Base-by-base conservation (phyloP, 768 basidiomycete species). In the Termitomyces sp. region DNA sequence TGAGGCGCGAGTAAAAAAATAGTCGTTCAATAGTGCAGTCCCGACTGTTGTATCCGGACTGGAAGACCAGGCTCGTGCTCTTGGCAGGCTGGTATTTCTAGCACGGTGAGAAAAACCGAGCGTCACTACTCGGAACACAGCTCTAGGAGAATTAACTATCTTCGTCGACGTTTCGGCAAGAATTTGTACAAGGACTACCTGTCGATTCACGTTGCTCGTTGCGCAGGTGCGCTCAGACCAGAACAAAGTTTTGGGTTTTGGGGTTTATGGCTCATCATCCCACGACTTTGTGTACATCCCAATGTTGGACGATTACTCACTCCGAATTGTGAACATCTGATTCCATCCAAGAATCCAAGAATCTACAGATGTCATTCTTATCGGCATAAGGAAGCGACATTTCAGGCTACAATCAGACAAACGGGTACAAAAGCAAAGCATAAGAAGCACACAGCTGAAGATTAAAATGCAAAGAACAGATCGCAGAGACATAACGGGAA, bases 401-500 rank as follows among this genome's bases (percentile, higher is more conserved):
- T 26, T 37, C 15, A 57, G 32, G 51, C 52, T 59, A 56, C 42
- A 44, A 58, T 21, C 43, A 50, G 32, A 58, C 45, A 38, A 28
- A 32, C 11, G 48, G 41, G 37, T 35, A 52, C 35, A 47, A 60
- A 56, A 47, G 41, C 51, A 45, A 52, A 49, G 21, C 42, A 24
- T 32, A 41, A 40, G 54, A 55, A 57, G 45, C 41, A 17, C 10
- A 51, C 45, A 50, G 14, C 24, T 46, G 51, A 43, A 58, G 32
- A 58, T 52, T 55, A 51, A 37, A 50, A 37, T 37, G 51, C 35
- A 55, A 56, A 56, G 44, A 42, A 26, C 42, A 19, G 51, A 54
- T 51, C 56, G 43, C 56, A 59, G 51, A 24, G 51, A 58, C 54
- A 53, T 56, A 53, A 60, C 51, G 45, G 53, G 58, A 54, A 59